Conservation (phyloP, 1,284 basidiomycete species). For the Athelia sp. region DNA sequence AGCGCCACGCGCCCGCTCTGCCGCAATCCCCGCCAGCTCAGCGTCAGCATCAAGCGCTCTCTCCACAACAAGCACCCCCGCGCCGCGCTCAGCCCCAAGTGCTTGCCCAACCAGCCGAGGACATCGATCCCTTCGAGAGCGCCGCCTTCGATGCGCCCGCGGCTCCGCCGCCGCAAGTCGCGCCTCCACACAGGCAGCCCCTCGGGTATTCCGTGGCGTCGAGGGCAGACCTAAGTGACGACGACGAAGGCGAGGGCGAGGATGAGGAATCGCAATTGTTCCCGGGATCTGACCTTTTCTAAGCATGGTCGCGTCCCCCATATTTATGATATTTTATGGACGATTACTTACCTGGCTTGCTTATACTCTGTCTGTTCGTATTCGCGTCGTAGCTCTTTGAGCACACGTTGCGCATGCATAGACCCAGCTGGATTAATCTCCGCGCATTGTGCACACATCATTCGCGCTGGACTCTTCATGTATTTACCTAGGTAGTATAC, state of each 20-base stretch:
- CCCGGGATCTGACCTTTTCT: slow-evolving; percentile 53
- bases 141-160: not conserved
- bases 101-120: not conserved
- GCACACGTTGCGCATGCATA: too few species aligned
- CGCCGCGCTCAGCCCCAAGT: not conserved
- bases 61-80: slow-evolving; percentile 5
- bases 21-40: slow-evolving; percentile 6
- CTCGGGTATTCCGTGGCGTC: slow-evolving; percentile 1
- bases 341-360: not conserved
- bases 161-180: slow-evolving; percentile 19
- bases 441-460: too few species aligned
- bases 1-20: not conserved
- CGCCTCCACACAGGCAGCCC: slow-evolving; percentile 12
- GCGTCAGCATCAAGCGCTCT: slow-evolving; percentile 8
- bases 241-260: slow-evolving; percentile 22
- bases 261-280: slow-evolving; percentile 41
- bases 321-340: not conserved
- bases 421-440: too few species aligned
- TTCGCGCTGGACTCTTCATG: too few species aligned
- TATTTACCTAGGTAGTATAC: too few species aligned
- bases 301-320: slow-evolving; percentile 12
- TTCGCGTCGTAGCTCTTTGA: too few species aligned
- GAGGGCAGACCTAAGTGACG: slow-evolving; percentile 29
- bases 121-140: not conserved
- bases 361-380: not conserved